Base-by-base conservation (phyloP, 306 rosid species). In the Quercus mongolica region DNA sequence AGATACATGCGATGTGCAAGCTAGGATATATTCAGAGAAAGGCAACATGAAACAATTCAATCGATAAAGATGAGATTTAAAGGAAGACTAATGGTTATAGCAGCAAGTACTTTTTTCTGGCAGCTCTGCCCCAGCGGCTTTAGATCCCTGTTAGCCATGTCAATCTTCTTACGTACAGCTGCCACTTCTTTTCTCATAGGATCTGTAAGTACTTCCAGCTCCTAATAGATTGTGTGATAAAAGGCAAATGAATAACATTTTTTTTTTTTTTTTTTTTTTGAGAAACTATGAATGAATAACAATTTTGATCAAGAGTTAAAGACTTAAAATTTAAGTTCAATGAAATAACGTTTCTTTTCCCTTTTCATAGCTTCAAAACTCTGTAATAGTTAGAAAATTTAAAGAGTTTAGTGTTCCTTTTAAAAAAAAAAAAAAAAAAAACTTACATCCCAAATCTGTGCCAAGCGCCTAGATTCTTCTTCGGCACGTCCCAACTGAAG, bases 381-480 rank as follows among this genome's bases (percentile, higher is more conserved):
- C 9, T 30, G 20, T 6, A 5, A 30, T 64, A 18, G 71, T 30
- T 31, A 15, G 13, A 31, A 18, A 7, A 30, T 49, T 49, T 49
- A 12, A 12, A 49, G 54, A 49, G 54, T 49, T 49, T 49, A 49
- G 54, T 10, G 54, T 49, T 46, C 54, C 15, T 46, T 11, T 12
- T 0, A 0, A 25, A 25, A 35, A 38, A 38, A 6, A 38, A 35
- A 6, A 35, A 38, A 38, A 7, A 38, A 38, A 38, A 38, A 74
- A 80, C 94, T 81, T 87, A 95, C 99, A 79, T 92, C 98, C 98
- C 96, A 95, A 82, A 92, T 92, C 67, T 84, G 90, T 33, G 97
- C 79, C 56, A 95, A 84, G 75, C 99, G 98, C 85, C 80, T 89
- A 0, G 97, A 85, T 85, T 91, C 98, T 84, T 91, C 92, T 81